phyloP scores from a whole-genome alignment of 1,284 basidiomycete species.

The Trichosporon faecale region DNA sequence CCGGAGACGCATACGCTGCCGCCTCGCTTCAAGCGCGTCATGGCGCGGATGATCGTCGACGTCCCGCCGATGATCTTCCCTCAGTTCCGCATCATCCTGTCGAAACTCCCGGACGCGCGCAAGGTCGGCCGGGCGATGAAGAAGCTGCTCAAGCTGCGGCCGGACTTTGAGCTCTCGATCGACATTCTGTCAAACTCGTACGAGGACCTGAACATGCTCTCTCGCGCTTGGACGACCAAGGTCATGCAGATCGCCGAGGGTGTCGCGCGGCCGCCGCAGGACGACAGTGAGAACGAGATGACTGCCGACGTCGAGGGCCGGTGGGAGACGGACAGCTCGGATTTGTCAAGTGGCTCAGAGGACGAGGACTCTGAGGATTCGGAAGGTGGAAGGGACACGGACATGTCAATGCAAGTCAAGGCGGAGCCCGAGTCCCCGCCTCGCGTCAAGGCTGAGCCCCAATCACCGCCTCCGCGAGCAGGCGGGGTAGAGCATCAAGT shows the following conservation, averaged over 20 bases:
- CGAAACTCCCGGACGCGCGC: neutral
- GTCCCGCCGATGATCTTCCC: neutral
- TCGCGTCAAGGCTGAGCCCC: too few relatives aligned
- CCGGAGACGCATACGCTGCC: neutral
- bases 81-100: neutral
- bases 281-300: neutral
- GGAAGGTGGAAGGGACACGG: too few relatives aligned
- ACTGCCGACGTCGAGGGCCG: too few relatives aligned
- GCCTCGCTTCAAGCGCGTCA: neutral
- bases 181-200: neutral
- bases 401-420: neutral
- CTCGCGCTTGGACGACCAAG: neutral
- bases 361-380: too few relatives aligned
- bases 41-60: neutral
- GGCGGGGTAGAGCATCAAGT: neutral
- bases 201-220: neutral
- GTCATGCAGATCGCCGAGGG: neutral
- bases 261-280: neutral
- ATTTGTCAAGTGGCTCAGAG: neutral
- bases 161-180: neutral
- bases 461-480: neutral
- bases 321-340: neutral
- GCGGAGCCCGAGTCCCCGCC: neutral
- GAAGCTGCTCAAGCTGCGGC: neutral
- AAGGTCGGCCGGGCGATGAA: neutral